Evolutionary conservation across 805 yeast species (phyloP).

Genomic region (Wickerhamiella domercqiae): DNA sequence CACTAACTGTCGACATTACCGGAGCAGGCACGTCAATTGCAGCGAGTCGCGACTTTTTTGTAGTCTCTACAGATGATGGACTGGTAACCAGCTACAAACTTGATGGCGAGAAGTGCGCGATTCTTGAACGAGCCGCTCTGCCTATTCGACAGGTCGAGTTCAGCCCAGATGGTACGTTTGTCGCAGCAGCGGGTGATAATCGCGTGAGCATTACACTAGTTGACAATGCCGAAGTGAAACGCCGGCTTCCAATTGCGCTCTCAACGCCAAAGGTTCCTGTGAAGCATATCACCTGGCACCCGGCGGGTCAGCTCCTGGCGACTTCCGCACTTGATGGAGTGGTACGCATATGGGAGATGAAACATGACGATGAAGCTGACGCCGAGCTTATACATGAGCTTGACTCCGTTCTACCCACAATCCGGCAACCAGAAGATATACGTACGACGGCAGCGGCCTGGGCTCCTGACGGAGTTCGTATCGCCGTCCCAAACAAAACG

Average conservation of each 20-base stretch:
- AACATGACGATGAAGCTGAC: conserved; percentile 10
- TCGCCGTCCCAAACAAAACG: conserved; percentile 48
- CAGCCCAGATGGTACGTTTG: conserved; percentile 24
- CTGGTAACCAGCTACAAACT: conserved; percentile 20
- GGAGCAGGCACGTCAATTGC: conserved; percentile 18
- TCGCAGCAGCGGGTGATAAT: conserved; percentile 26
- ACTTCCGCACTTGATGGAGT: conserved; percentile 23
- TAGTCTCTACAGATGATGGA: conserved; percentile 33
- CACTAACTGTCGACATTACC: conserved; percentile 21
- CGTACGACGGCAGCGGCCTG: conserved; percentile 45
- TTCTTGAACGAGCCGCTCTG: conserved; percentile 20
- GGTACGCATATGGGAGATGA: conserved; percentile 21
- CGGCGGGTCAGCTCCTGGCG: conserved; percentile 19
- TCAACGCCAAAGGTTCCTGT: conserved; percentile 32
- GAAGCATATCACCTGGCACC: conserved; percentile 32
- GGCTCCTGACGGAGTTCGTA: conserved; percentile 53
- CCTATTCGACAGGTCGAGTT: conserved; percentile 24
- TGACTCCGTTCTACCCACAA: conserved; percentile 19
- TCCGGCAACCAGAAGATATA: conserved; percentile 22
- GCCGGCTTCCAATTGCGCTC: conserved; percentile 31
- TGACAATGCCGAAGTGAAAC: conserved; percentile 24
- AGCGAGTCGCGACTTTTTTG: conserved; percentile 20
- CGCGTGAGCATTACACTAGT: conserved; percentile 19
- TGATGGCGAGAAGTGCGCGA: conserved; percentile 13
- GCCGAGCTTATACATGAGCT: conserved; percentile 16